A percentile compares a stretch with the other conserved stretches of the same genome.
Conservation (phyloP, 306 rosid species). For the Arachis stenosperma region DNA sequence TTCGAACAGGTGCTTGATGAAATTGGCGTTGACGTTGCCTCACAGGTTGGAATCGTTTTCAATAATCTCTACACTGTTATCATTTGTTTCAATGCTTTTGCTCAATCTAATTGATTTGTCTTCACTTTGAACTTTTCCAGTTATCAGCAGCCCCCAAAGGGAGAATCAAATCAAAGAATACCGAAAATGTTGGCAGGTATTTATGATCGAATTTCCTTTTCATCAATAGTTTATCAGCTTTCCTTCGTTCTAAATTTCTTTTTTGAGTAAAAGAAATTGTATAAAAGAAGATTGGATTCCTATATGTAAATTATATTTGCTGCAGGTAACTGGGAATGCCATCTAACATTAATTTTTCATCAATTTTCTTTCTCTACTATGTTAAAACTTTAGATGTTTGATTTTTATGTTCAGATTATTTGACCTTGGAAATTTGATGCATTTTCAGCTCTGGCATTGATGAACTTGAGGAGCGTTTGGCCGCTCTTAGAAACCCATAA, state of each 20-base stretch:
- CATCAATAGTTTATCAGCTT: neutral
- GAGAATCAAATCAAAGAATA: constrained; percentile 58
- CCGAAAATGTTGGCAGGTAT: constrained; percentile 71
- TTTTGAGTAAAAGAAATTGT: too few relatives aligned
- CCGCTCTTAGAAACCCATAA: constrained; percentile 73
- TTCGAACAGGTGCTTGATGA: constrained; percentile 89
- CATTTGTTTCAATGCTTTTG: constrained; percentile 26
- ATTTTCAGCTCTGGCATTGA: constrained; percentile 60
- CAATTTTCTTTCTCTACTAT: neutral
- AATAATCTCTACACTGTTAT: constrained; percentile 12
- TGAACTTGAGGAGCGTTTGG: constrained; percentile 77
- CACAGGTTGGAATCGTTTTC: constrained; percentile 71
- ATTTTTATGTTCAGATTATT: neutral
- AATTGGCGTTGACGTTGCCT: constrained; percentile 92
- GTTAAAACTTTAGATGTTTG: neutral
- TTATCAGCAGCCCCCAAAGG: constrained; percentile 85
- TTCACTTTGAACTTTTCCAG: constrained; percentile 48
- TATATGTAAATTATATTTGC: constrained; percentile 36
- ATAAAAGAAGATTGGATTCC: too few relatives aligned
- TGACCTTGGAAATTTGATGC: constrained; percentile 29
- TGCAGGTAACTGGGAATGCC: constrained; percentile 52
- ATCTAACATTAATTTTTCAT: neutral
- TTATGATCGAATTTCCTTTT: neutral
- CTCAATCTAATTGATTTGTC: constrained; percentile 38
- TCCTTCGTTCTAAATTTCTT: too few relatives aligned